A percentile compares a stretch with the other conserved stretches of the same genome.
Evolutionary conservation across 371 early-diverging fungal genomes (phyloP).

Genomic region (Syncephalastrum racemosum): DNA sequence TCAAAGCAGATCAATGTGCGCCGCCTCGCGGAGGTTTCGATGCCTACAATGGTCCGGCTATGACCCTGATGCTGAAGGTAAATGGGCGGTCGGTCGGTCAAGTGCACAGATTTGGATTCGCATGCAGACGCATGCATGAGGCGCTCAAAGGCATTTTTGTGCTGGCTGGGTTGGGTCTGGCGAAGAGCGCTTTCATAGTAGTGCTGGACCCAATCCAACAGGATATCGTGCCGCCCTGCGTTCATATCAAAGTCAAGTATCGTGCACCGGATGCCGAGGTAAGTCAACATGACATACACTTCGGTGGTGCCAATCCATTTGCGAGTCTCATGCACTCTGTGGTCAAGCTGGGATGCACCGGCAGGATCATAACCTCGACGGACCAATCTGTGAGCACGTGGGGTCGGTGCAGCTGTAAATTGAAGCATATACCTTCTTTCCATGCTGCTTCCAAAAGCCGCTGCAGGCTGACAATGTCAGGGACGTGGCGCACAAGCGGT

Average conservation of each 20-base stretch:
- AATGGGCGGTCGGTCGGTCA: conserved; percentile 63
- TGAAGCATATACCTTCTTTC: conserved; percentile 40
- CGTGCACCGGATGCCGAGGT: conserved; percentile 59
- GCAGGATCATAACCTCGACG: conserved; percentile 58
- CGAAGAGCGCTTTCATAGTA: conserved; percentile 40
- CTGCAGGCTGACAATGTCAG: conserved; percentile 59
- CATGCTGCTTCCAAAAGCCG: conserved; percentile 68
- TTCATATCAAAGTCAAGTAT: conserved; percentile 65
- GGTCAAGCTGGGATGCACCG: conserved; percentile 64
- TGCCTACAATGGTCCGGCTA: conserved; percentile 69
- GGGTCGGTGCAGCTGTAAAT: conserved; percentile 7
- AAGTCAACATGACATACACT: conserved; percentile 62
- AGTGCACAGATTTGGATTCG: conserved; percentile 20
- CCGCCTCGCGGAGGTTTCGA: conserved; percentile 50
- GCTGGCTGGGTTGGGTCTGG: not conserved
- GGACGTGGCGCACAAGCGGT: conserved; percentile 34
- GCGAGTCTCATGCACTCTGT: conserved; percentile 57
- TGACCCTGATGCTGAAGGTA: conserved; percentile 81
- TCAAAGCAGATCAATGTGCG: conserved; percentile 68
- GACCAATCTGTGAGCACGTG: not conserved
- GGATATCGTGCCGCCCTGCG: conserved; percentile 45
- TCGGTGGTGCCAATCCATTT: conserved; percentile 86
- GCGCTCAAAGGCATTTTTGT: not conserved
- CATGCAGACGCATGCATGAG: conserved; percentile 3
- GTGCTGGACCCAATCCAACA: conserved; percentile 57